Base-by-base conservation (phyloP, 495 filamentous ascomycete genomes). In the Pseudevernia furfuracea region DNA sequence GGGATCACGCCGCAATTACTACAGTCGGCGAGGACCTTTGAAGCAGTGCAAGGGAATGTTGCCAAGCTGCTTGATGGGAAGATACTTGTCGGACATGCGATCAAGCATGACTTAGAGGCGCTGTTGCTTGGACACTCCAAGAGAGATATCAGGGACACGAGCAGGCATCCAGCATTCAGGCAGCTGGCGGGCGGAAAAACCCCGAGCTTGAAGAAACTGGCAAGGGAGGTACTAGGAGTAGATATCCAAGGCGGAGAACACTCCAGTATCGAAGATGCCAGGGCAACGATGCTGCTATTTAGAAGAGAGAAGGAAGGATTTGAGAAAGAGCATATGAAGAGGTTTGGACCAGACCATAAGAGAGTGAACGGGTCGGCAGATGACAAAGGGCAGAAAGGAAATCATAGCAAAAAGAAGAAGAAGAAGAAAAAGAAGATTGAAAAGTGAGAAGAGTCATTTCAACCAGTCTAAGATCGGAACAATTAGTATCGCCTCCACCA, bases 231-330 rank as follows among this genome's bases (percentile, higher is more conserved):
- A 34, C 73, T 97, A 30, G 91, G 90, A 0, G 73, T 95, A 30
- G 89, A 91, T 61, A 95, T 97, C 57, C 92, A 97, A 71, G 78
- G 73, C 5, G 91, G 91, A 14, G 79, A 82, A 58, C 88, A 90
- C 78, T 86, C 73, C 64, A 89, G 82, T 75, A 81, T 96, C 55
- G 92, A 96, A 77, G 94, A 98, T 80, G 93, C 94, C 3, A 76
- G 90, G 69, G 91, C 88, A 34, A 85, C 90, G 9, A 96, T 98
- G 91, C 77, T 89, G 55, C 75, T 97, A 55, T 97, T 95, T 70
- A 79, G 88, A 66, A 81, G 83, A 58, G 85, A 89, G 67, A 97
- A 96, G 75, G 80, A 83, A 49, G 86, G 81, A 17, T 96, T 97
- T 71, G 94, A 98, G 70, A 74, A 81, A 52, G 88, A 95, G 71